Base-by-base conservation (phyloP, 1,139 yeast genomes). In the Yamadazyma membranifaciens region DNA sequence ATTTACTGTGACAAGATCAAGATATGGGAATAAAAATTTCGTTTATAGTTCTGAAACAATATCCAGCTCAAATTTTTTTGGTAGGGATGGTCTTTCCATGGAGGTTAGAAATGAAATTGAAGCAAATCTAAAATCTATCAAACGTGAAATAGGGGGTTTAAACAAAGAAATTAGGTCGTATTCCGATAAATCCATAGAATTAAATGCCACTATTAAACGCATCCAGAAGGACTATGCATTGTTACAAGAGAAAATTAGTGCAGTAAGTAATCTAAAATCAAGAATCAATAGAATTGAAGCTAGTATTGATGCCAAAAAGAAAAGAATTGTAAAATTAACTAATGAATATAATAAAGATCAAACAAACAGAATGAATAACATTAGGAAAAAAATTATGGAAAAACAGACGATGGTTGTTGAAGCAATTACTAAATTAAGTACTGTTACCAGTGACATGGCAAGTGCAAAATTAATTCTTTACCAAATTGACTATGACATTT, bases 1-100 rank as follows among this genome's bases (percentile, higher is more conserved):
- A 17, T 78, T 77, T 44, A 67, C 65, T 11, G 63, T 84, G 14
- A 63, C 61, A 11, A 66, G 69, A 47, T 87, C 95, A 0, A 62
- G 57, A 20, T 83, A 81, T 59, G 89, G 89, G 14, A 59, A 67
- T 3, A 68, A 60, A 41, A 85, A 80, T 54, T 62, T 73, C 2
- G 66, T 69, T 39, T 67, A 69, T 54, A 44, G 66, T 60, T 44
- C 75, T 0, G 76, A 71, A 41, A 54, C 53, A 33, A 56, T 69
- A 7, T 51, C 52, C 0, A 52, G 53, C 11, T 53, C 71, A 0
- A 55, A 54, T 24, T 75, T 62, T 28, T 68, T 81, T 54, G 72
- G 67, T 31, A 39, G 15, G 6, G 37, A 32, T 11, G 41, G 43
- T 11, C n/a, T 57, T 63, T 2, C 63, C 65, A 28, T 81, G 82